Evolutionary conservation across 768 basidiomycete genomes (phyloP).

Genomic region (Termitomyces sp.): DNA sequence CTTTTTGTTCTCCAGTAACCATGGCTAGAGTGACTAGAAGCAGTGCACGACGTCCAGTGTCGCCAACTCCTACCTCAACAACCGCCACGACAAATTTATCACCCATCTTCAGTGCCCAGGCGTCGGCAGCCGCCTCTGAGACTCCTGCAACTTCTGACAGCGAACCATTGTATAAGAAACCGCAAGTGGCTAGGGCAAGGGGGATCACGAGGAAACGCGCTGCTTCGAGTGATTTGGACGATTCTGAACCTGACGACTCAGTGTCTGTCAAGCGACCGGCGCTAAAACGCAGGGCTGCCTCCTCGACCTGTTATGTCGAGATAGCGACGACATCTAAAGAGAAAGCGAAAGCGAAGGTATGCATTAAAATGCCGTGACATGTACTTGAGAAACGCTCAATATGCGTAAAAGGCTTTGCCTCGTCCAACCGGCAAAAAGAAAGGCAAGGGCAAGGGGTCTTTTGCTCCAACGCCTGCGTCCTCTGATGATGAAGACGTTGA

Average conservation of each 20-base stretch:
- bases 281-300: conserved; percentile 28
- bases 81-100: conserved; percentile 40
- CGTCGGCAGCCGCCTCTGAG: conserved; percentile 35
- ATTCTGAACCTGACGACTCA: conserved; percentile 17
- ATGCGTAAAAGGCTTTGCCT: conserved; percentile 9
- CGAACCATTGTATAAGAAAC: conserved; percentile 17
- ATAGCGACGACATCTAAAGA: conserved; percentile 18
- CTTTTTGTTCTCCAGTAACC: conserved; percentile 6
- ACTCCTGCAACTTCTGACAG: conserved; percentile 52
- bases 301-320: conserved; percentile 27
- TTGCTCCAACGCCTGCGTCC: conserved; percentile 17
- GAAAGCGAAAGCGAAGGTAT: conserved; percentile 20
- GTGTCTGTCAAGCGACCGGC: conserved; percentile 20
- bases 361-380: conserved; percentile 1
- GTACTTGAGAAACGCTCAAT: neutral
- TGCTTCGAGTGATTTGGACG: conserved; percentile 18
- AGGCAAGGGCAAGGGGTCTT: conserved; percentile 33
- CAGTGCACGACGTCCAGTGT: conserved; percentile 20
- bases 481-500: conserved; percentile 26
- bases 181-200: conserved; percentile 12
- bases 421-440: conserved; percentile 16
- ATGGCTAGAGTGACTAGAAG: conserved; percentile 32
- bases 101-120: conserved; percentile 43
- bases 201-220: conserved; percentile 17
- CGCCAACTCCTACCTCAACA: conserved; percentile 32